phyloP scores from a whole-genome alignment of 2,329 filamentous ascomycete species.

The Cladosporium sp. region DNA sequence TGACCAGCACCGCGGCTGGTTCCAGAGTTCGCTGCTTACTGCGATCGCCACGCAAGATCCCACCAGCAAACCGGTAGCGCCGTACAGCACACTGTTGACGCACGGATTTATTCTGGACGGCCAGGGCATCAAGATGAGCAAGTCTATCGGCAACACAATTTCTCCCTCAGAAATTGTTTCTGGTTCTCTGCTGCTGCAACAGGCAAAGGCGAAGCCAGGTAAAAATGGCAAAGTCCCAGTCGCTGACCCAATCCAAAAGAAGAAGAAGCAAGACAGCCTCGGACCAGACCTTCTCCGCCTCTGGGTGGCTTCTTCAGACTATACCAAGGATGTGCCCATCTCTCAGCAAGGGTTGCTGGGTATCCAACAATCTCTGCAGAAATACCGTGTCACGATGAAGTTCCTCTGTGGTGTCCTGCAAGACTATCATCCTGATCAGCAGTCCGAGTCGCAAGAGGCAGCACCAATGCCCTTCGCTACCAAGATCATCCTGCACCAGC shows the following conservation, averaged over 20 bases:
- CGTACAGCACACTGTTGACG: constrained; percentile 86
- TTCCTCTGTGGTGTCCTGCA: constrained; percentile 72
- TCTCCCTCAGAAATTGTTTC: constrained; percentile 79
- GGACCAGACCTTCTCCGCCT: constrained; percentile 83
- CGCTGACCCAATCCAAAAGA: constrained; percentile 1
- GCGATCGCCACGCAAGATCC: constrained; percentile 63
- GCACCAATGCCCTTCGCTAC: neutral
- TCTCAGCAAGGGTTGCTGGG: constrained; percentile 72
- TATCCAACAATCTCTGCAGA: constrained; percentile 72
- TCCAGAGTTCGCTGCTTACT: constrained; percentile 91
- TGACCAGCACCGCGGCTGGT: constrained; percentile 97
- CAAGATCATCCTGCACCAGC: constrained; percentile 67
- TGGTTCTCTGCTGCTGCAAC: constrained; percentile 70
- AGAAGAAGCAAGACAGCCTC: constrained; percentile 39
- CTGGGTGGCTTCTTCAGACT: constrained; percentile 90
- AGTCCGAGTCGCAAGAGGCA: constrained; percentile 43
- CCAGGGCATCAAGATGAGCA: constrained; percentile 96
- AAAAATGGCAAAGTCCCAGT: constrained; percentile 40
- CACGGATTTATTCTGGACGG: constrained; percentile 92
- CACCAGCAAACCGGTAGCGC: constrained; percentile 48
- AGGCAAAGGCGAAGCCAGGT: constrained; percentile 49
- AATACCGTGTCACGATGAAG: constrained; percentile 85
- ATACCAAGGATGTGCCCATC: constrained; percentile 80
- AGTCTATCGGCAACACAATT: constrained; percentile 87
- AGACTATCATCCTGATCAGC: constrained; percentile 43